Evolutionary conservation across 306 rosid species (phyloP).

Genomic region (Rubus parviflorus): DNA sequence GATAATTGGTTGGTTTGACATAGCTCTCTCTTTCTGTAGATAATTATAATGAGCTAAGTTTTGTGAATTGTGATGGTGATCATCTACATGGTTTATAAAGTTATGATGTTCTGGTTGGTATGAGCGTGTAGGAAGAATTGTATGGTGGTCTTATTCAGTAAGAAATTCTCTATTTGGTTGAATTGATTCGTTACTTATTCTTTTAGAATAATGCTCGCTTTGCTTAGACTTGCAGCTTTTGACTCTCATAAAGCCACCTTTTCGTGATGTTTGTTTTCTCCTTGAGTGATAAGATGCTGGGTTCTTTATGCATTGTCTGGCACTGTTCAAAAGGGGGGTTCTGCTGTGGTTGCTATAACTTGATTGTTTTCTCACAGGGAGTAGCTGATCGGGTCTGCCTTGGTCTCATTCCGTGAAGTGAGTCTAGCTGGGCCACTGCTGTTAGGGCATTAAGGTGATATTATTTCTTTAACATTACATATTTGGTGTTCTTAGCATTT

Average conservation of each 20-base stretch:
- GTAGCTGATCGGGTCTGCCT: slow-evolving; percentile 93
- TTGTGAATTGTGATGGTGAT: not conserved
- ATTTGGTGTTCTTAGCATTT: not conserved
- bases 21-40: not conserved
- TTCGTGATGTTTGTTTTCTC: not conserved
- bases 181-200: too few species aligned
- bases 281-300: not conserved
- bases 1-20: not conserved
- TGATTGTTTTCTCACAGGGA: slow-evolving; percentile 44
- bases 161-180: not conserved
- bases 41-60: not conserved
- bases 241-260: not conserved
- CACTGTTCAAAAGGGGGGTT: slow-evolving; percentile 2
- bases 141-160: not conserved
- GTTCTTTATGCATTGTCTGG: not conserved
- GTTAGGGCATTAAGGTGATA: slow-evolving; percentile 82
- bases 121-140: not conserved
- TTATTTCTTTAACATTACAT: not conserved
- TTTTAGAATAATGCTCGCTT: too few species aligned
- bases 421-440: slow-evolving; percentile 83
- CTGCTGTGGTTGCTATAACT: slow-evolving; percentile 1
- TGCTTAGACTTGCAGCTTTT: not conserved
- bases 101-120: not conserved
- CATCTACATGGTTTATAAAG: not conserved
- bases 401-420: slow-evolving; percentile 91